These are phyloP conservation scores for Bonnemaisonia californica DNA, from an alignment of 31 red algal species.

Conservation along the genomic window DNA sequence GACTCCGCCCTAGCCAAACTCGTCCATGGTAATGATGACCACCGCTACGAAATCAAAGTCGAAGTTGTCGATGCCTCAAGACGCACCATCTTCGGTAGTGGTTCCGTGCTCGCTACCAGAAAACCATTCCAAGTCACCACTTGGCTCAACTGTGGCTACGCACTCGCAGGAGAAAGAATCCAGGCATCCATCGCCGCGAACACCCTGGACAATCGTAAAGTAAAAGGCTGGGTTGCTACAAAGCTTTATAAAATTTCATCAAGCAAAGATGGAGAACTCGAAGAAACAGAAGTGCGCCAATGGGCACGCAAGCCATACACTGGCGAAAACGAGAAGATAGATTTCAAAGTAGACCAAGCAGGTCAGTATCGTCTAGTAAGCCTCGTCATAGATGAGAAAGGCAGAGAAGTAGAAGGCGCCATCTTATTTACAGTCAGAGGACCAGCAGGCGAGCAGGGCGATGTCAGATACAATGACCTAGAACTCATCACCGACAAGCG, in stretches of 20 bases:
- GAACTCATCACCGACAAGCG: background rate
- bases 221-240: background rate
- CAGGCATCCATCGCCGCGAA: background rate
- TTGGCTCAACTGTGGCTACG: background rate
- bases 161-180: background rate
- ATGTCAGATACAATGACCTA: background rate
- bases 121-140: conserved; percentile 6
- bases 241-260: background rate
- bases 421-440: background rate
- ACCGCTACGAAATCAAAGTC: conserved; percentile 9
- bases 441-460: background rate
- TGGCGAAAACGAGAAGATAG: background rate
- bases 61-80: conserved; percentile 10
- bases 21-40: background rate
- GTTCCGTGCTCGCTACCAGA: background rate
- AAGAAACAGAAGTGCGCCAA: background rate
- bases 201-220: background rate
- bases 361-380: background rate
- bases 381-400: background rate
- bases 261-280: background rate
- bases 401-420: background rate
- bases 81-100: background rate
- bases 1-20: background rate
- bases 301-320: background rate
- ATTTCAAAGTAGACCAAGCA: background rate